Evolutionary conservation across 1,139 yeast genomes (phyloP).

Genomic region (Nakaseomyces glabratus): DNA sequence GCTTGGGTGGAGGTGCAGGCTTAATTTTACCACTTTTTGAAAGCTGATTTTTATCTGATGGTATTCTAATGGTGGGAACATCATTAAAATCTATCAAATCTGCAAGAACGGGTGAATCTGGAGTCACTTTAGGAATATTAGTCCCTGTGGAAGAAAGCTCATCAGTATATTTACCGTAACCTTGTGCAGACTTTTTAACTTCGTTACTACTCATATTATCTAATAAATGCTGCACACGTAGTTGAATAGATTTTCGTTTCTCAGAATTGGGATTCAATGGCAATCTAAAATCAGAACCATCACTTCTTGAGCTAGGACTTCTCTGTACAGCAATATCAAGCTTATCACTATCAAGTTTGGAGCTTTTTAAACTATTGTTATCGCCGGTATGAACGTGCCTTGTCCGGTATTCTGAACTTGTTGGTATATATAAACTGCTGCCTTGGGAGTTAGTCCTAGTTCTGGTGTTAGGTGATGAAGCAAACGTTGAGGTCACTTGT

Average conservation of each 20-base stretch:
- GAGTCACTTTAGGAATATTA: neutral
- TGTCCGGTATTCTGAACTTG: too few relatives aligned
- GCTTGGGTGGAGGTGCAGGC: conserved; percentile 13
- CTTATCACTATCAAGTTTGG: too few relatives aligned
- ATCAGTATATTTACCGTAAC: conserved; percentile 52
- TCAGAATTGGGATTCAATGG: conserved; percentile 5
- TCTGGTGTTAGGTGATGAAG: too few relatives aligned
- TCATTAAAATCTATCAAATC: neutral
- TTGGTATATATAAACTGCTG: too few relatives aligned
- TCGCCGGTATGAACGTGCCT: too few relatives aligned
- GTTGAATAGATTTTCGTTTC: conserved; percentile 38
- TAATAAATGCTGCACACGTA: conserved; percentile 47
- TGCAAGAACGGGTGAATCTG: neutral
- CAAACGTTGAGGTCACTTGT: too few relatives aligned
- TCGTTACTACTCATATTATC: conserved; percentile 34
- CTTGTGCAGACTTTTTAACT: conserved; percentile 42
- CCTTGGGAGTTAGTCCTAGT: too few relatives aligned
- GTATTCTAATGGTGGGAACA: too few relatives aligned
- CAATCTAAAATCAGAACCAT: too few relatives aligned
- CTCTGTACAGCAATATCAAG: too few relatives aligned
- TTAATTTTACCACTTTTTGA: neutral
- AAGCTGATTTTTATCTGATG: neutral
- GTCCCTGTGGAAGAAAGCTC: conserved; percentile 9
- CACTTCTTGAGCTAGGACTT: too few relatives aligned
- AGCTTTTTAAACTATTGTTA: too few relatives aligned